Conservation (phyloP, 75 land plant species). For the Isoetes taiwanensis region DNA sequence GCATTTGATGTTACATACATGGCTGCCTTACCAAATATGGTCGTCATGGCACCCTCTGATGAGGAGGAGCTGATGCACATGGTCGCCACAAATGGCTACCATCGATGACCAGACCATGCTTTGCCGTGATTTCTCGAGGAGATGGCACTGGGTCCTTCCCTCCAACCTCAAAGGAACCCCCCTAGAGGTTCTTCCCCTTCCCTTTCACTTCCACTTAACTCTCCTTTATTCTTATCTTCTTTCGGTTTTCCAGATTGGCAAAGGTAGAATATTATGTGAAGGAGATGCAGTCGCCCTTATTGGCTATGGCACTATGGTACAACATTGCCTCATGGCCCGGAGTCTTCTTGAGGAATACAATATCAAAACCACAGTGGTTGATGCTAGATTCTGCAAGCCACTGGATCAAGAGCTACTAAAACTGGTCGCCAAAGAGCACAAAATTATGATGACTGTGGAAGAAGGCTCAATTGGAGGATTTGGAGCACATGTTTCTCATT, state of each 20-base stretch:
- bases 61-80: slow-evolving; percentile 46
- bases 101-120: slow-evolving; percentile 43
- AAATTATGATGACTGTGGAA: slow-evolving; percentile 35
- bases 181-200: slow-evolving; percentile 18
- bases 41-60: slow-evolving; percentile 40
- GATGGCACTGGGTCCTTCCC: slow-evolving; percentile 39
- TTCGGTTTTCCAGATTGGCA: slow-evolving; percentile 25
- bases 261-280: slow-evolving; percentile 31
- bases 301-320: slow-evolving; percentile 37
- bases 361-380: slow-evolving; percentile 27
- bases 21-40: slow-evolving; percentile 54
- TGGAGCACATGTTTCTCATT: slow-evolving; percentile 40
- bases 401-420: slow-evolving; percentile 28
- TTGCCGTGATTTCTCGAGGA: slow-evolving; percentile 41
- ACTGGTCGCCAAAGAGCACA: slow-evolving; percentile 28
- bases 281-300: slow-evolving; percentile 35
- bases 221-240: too few species aligned
- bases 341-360: slow-evolving; percentile 12
- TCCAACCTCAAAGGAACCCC: slow-evolving; percentile 29
- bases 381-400: slow-evolving; percentile 49
- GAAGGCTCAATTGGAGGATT: slow-evolving; percentile 49
- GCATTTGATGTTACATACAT: slow-evolving; percentile 45
- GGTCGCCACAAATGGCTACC: slow-evolving; percentile 41
- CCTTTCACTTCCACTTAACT: slow-evolving; percentile 16
- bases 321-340: slow-evolving; percentile 30